Evolutionary conservation across 2,329 filamentous ascomycete species (phyloP).

Genomic region (Pseudocercospora eumusae): DNA sequence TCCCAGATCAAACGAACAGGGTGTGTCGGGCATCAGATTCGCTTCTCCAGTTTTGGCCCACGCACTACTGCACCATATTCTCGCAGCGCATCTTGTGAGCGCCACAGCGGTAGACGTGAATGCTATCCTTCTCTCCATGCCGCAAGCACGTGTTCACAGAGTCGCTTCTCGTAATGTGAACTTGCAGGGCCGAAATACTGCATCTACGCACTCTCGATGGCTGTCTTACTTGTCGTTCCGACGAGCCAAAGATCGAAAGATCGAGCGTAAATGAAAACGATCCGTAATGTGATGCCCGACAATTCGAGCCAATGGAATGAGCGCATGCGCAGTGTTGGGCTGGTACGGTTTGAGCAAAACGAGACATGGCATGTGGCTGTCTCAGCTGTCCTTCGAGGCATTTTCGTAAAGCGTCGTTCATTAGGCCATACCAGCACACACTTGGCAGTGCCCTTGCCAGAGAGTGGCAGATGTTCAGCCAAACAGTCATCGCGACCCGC

Average conservation of each 20-base stretch:
- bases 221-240: neutral
- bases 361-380: neutral
- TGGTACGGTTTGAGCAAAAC: neutral
- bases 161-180: neutral
- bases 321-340: neutral
- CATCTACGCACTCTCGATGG: neutral
- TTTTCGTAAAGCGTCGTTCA: slow-evolving; percentile 1
- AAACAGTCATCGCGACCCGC: neutral
- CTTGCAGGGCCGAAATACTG: neutral
- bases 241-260: neutral
- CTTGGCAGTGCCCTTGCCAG: neutral
- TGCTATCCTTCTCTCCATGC: neutral
- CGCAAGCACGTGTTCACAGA: neutral
- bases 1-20: neutral
- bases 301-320: neutral
- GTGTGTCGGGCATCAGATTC: slow-evolving; percentile 1
- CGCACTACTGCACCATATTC: slow-evolving; percentile 13
- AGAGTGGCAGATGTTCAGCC: neutral
- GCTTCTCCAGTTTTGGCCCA: slow-evolving; percentile 7
- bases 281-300: neutral
- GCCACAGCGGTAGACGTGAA: slow-evolving; percentile 3
- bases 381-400: neutral
- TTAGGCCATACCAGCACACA: neutral
- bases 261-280: neutral
- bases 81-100: slow-evolving; percentile 16